Base-by-base conservation (phyloP, 441 rosid species). In the Gossypium davidsonii region DNA sequence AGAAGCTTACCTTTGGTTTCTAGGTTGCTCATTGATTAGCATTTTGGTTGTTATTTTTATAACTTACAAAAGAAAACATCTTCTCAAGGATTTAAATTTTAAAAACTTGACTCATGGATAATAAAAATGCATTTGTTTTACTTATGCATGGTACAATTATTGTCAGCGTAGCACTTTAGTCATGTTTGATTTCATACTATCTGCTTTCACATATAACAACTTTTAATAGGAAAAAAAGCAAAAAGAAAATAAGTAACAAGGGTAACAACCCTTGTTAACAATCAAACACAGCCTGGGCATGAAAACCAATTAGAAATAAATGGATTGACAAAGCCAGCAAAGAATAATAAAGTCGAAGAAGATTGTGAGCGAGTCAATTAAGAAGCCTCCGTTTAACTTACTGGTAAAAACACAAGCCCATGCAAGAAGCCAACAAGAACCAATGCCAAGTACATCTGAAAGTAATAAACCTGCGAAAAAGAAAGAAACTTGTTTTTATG, bases 321-420 rank as follows among this genome's bases (percentile, higher is more conserved):
- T 7, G 57, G 71, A 67, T 44, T 44, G 12, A 65, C 31, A 65
- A 20, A 25, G 42, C 14, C 23, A 49, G 4, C 58, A 67, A 48
- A 67, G 31, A 39, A 21, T 26, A 49, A 67, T 3, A 0, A 2
- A 18, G 18, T 18, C 15, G 21, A 65, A 65, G 53, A 66, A 62
- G 25, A 17, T 62, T 17, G 25, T 3, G 67, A 17, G 17, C 3
- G 10, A 61, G 23, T 51, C 15, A 51, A 14, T 53, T 53, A 53
- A 5, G 23, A 44, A 46, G 49, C 5, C 21, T 39, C 53, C 2
- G 3, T 10, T 66, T 9, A 52, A 86, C 91, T 85, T 84, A 87
- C 94, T 0, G 94, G 94, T 80, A 89, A 80, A 67, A 87, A 82
- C 81, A 89, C 88, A 51, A 89, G 94, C 42, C 94, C 94, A 21